These are phyloP conservation scores for Lactarius sp. DNA, from an alignment of 768 basidiomycete genomes.

Conservation along the genomic window DNA sequence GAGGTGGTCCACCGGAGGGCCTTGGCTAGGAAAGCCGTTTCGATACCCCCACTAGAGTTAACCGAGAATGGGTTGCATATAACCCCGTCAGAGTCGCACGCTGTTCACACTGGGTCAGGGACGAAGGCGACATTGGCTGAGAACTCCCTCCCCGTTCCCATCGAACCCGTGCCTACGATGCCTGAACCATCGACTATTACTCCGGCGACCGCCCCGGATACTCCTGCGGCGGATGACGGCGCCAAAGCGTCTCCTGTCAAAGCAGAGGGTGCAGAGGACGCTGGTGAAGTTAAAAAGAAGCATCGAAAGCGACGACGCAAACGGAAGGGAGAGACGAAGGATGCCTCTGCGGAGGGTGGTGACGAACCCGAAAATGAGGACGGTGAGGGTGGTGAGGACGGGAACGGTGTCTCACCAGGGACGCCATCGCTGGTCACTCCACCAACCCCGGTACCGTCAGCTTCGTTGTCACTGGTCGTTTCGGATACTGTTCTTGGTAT, in stretches of 20 bases:
- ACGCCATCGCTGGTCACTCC: conserved; percentile 27
- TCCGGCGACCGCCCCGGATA: not conserved
- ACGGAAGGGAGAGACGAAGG: conserved; percentile 22
- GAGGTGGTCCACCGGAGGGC: not conserved
- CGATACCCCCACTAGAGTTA: not conserved
- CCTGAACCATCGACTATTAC: not conserved
- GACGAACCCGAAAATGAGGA: conserved; percentile 26
- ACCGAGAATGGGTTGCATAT: too few relatives aligned
- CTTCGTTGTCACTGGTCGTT: conserved; percentile 54
- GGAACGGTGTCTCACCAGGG: conserved; percentile 11
- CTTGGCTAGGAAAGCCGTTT: not conserved
- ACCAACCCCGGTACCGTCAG: conserved; percentile 22
- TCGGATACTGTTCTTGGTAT: conserved; percentile 73
- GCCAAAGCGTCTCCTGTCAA: not conserved
- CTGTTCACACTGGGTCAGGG: not conserved
- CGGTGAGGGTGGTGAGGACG: conserved; percentile 21
- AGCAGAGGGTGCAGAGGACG: conserved; percentile 44
- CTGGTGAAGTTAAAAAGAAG: conserved; percentile 37
- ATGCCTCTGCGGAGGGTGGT: conserved; percentile 25
- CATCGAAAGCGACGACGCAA: conserved; percentile 25
- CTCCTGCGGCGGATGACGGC: not conserved
- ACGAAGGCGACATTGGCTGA: not conserved
- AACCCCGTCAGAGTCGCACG: not conserved
- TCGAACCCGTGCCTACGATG: not conserved
- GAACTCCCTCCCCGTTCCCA: not conserved